phyloP scores from a whole-genome alignment of 805 yeast genomes.

The Candida multigemmis region DNA sequence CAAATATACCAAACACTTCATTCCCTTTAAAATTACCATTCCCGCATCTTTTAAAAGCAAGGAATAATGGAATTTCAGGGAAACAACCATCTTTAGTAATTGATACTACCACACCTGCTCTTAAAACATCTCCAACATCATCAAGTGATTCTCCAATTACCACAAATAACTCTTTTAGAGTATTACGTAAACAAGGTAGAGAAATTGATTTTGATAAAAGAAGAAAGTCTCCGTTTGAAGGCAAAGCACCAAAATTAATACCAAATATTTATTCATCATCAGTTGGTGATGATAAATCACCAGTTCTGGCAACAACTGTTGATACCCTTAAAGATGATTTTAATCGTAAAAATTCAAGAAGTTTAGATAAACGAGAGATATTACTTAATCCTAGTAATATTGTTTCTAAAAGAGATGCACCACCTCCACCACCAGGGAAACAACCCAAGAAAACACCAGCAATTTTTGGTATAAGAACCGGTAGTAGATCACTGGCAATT shows the following conservation, averaged over 20 bases:
- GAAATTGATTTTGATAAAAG: slow-evolving; percentile 80
- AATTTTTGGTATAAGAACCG: no score
- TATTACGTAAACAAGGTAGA: slow-evolving; percentile 53
- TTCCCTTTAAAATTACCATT: slow-evolving; percentile 3
- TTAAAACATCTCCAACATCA: slow-evolving; percentile 3
- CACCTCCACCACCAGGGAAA: slow-evolving; percentile 68
- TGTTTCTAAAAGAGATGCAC: slow-evolving; percentile 64
- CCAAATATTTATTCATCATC: slow-evolving; percentile 27
- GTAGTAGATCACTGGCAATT: no score
- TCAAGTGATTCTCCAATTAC: slow-evolving; percentile 1
- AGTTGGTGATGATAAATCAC: slow-evolving; percentile 18
- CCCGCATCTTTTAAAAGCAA: slow-evolving; percentile 5
- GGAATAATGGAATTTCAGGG: slow-evolving; percentile 5
- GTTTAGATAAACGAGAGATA: no score
- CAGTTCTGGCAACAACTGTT: slow-evolving; percentile 25
- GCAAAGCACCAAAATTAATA: slow-evolving; percentile 31
- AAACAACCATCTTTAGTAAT: background rate
- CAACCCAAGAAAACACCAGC: no score
- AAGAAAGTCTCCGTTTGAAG: slow-evolving; percentile 63
- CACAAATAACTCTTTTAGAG: slow-evolving; percentile 42
- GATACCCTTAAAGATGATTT: slow-evolving; percentile 15
- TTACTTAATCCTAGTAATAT: slow-evolving; percentile 30
- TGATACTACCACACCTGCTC: slow-evolving; percentile 2
- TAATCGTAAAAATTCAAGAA: slow-evolving; percentile 3
- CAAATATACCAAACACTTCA: slow-evolving; percentile 1